Percentiles rank a stretch among this genome's conserved stretches.
These are phyloP conservation scores for Spizellomyces punctatus DNA, from an alignment of 192 early-diverging fungal genomes.

Conservation along the genomic window DNA sequence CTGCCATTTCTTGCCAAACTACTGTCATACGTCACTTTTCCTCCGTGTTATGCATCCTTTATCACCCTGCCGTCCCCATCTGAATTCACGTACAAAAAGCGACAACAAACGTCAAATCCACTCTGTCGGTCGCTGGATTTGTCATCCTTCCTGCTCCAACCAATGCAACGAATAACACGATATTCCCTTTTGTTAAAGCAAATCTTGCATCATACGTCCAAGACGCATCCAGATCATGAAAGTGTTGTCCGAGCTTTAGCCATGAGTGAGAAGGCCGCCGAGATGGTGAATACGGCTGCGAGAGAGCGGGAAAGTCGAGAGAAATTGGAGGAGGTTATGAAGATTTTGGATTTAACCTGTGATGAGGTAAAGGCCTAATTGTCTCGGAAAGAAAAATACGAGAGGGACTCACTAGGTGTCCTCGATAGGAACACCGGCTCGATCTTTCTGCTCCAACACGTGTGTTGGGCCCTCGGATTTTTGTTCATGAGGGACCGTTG, in stretches of 20 bases:
- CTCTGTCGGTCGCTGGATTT: constrained; percentile 74
- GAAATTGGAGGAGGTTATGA: constrained; percentile 53
- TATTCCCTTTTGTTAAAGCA: constrained; percentile 59
- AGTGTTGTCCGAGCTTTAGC: constrained; percentile 44
- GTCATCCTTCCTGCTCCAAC: constrained; percentile 68
- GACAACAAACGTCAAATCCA: constrained; percentile 60
- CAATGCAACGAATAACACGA: constrained; percentile 63
- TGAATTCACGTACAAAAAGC: constrained; percentile 4
- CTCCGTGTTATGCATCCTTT: too few species aligned
- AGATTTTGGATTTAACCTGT: constrained; percentile 58
- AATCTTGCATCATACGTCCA: constrained; percentile 60
- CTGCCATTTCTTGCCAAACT: too few species aligned
- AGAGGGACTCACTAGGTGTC: not conserved
- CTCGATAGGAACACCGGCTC: constrained; percentile 40
- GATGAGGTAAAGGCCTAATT: constrained; percentile 12
- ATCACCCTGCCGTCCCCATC: too few species aligned
- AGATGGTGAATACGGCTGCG: constrained; percentile 50
- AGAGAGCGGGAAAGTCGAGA: constrained; percentile 50
- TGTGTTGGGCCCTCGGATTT: constrained; percentile 57
- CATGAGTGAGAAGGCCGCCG: constrained; percentile 44
- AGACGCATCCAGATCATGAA: constrained; percentile 51
- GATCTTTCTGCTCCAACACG: constrained; percentile 61
- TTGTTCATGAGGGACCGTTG: constrained; percentile 71
- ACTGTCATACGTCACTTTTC: too few species aligned
- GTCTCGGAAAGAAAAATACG: not conserved